Conservation (phyloP, 352 stramenopile species). For the Pilasporangium apinafurcum region DNA sequence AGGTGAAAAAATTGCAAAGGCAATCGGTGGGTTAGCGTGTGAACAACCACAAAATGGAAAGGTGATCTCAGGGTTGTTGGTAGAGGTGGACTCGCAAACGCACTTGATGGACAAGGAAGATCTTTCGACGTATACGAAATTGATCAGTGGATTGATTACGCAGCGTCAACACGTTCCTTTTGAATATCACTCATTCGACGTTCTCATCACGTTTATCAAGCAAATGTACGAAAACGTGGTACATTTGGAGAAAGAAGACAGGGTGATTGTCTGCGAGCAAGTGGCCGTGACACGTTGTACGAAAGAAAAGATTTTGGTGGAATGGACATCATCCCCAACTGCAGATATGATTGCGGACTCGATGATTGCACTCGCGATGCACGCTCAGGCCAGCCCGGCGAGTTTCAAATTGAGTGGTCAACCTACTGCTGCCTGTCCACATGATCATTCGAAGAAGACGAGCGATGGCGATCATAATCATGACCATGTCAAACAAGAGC, state of each 20-base stretch:
- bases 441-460: conserved; percentile 77
- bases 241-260: conserved; percentile 40
- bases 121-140: conserved; percentile 80
- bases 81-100: conserved; percentile 82
- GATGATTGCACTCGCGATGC: conserved; percentile 94
- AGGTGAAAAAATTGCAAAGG: conserved; percentile 85
- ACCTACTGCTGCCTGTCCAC: conserved; percentile 63
- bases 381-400: conserved; percentile 79
- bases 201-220: conserved; percentile 69
- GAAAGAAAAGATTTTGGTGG: conserved; percentile 51
- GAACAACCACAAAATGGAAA: conserved; percentile 73
- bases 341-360: conserved; percentile 96
- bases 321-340: conserved; percentile 90
- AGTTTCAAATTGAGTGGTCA: conserved; percentile 80
- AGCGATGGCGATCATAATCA: conserved; percentile 6
- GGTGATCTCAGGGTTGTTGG: conserved; percentile 75
- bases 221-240: conserved; percentile 83
- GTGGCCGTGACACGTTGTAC: conserved; percentile 51
- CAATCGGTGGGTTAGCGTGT: conserved; percentile 64
- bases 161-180: conserved; percentile 85
- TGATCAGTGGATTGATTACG: conserved; percentile 72
- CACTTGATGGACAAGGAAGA: conserved; percentile 85
- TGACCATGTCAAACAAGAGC: conserved; percentile 17
- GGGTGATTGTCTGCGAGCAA: conserved; percentile 67
- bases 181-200: conserved; percentile 69